Evolutionary conservation across 495 filamentous ascomycete species (phyloP).

Genomic region (Penicillium goetzii): DNA sequence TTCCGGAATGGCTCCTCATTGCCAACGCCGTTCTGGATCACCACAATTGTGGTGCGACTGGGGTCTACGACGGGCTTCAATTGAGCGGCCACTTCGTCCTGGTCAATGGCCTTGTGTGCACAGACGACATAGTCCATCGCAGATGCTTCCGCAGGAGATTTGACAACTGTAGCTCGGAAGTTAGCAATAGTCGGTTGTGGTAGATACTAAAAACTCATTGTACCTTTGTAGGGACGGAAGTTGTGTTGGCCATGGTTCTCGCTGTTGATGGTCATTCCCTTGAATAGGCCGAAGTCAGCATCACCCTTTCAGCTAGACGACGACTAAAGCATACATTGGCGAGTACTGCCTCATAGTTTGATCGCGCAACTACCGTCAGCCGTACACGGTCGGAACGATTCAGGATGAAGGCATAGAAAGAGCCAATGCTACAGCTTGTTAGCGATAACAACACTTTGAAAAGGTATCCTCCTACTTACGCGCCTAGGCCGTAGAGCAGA

Average conservation of each 20-base stretch:
- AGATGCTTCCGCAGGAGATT: constrained; percentile 41
- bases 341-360: constrained; percentile 54
- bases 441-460: not conserved
- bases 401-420: constrained; percentile 53
- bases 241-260: constrained; percentile 51
- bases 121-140: constrained; percentile 51
- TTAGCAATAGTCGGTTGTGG: no score
- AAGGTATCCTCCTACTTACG: constrained; percentile 29
- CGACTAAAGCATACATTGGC: constrained; percentile 34
- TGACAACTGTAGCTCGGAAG: constrained; percentile 38
- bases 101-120: constrained; percentile 56
- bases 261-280: constrained; percentile 52
- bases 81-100: constrained; percentile 34
- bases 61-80: constrained; percentile 46
- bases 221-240: constrained; percentile 46
- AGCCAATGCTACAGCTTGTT: constrained; percentile 41
- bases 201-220: not conserved
- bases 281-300: not conserved
- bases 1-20: constrained; percentile 65
- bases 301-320: not conserved
- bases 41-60: constrained; percentile 52
- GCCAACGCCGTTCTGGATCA: constrained; percentile 74
- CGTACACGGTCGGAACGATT: constrained; percentile 43
- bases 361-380: constrained; percentile 56
- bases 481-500: constrained; percentile 43